A percentile compares a stretch with the other conserved stretches of the same genome.
Evolutionary conservation across 148 eudicot genomes (phyloP).

Genomic region (Tetragonia tetragonoides): DNA sequence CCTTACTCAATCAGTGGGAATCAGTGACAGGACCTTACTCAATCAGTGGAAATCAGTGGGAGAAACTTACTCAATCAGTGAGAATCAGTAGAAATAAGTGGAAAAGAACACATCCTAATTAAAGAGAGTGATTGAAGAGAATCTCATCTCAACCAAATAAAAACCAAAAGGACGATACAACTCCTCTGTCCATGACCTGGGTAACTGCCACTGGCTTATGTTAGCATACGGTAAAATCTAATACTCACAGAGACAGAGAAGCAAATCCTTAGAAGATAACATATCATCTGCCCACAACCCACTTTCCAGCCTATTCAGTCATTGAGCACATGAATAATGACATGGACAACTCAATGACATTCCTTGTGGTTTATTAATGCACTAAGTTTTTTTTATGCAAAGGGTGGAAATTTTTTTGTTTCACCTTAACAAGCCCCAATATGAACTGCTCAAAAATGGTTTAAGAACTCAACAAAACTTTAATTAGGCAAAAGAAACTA

Average conservation of each 20-base stretch:
- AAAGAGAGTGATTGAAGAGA: no score
- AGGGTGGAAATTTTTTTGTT: neutral
- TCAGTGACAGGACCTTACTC: no score
- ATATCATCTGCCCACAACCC: neutral
- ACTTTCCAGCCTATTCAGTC: neutral
- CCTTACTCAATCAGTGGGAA: no score
- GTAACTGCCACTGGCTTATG: neutral
- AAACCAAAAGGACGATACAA: neutral
- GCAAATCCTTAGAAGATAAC: neutral
- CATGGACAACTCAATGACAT: constrained; percentile 14
- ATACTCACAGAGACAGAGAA: neutral
- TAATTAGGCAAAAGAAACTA: neutral
- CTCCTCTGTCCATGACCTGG: neutral
- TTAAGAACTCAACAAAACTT: neutral
- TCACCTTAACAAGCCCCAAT: neutral
- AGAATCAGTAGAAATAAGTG: no score
- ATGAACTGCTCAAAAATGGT: neutral
- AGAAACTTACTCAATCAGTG: no score
- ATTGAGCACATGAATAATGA: constrained; percentile 7
- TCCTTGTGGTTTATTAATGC: neutral
- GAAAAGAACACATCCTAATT: no score
- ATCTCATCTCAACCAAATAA: no score
- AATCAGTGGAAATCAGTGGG: no score
- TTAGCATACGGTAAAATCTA: neutral
- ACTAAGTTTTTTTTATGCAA: neutral